Percentiles rank a stretch among this genome's conserved stretches.
These are phyloP conservation scores for Nemania abortiva DNA, from an alignment of 2,329 filamentous ascomycete genomes.

Conservation along the genomic window DNA sequence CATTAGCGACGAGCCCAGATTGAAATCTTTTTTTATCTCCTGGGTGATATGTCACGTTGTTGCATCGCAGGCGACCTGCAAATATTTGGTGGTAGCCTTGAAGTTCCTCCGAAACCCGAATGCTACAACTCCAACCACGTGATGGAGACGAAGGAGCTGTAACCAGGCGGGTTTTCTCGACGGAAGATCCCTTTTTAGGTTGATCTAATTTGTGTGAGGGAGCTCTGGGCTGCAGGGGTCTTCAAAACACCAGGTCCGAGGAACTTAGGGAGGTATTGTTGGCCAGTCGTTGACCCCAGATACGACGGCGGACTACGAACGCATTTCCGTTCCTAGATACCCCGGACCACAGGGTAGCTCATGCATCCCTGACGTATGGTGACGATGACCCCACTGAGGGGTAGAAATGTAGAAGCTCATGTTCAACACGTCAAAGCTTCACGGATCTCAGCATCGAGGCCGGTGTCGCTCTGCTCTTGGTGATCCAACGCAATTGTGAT, in stretches of 20 bases:
- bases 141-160: slow-evolving; percentile 35
- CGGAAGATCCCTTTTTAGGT: slow-evolving; percentile 21
- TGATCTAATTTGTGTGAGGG: slow-evolving; percentile 18
- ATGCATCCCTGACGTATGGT: slow-evolving; percentile 40
- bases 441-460: background rate
- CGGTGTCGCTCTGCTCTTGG: background rate
- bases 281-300: slow-evolving; percentile 29
- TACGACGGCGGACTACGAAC: slow-evolving; percentile 37
- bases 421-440: slow-evolving; percentile 16
- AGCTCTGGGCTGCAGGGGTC: slow-evolving; percentile 31
- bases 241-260: slow-evolving; percentile 25
- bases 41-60: slow-evolving; percentile 30
- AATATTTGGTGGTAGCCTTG: slow-evolving; percentile 30
- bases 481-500: background rate
- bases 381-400: slow-evolving; percentile 41
- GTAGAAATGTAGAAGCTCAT: slow-evolving; percentile 31
- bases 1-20: slow-evolving; percentile 32
- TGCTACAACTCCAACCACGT: slow-evolving; percentile 39
- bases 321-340: slow-evolving; percentile 37
- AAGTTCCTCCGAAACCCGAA: slow-evolving; percentile 32
- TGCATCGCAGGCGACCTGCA: slow-evolving; percentile 28
- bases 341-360: slow-evolving; percentile 37
- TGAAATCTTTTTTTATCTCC: slow-evolving; percentile 33
- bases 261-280: slow-evolving; percentile 10
- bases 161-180: slow-evolving; percentile 29